Evolutionary conservation across 306 rosid genomes (phyloP), one percentile per base, ranked within the genome.

Genomic region (Cucurbita pepo): DNA sequence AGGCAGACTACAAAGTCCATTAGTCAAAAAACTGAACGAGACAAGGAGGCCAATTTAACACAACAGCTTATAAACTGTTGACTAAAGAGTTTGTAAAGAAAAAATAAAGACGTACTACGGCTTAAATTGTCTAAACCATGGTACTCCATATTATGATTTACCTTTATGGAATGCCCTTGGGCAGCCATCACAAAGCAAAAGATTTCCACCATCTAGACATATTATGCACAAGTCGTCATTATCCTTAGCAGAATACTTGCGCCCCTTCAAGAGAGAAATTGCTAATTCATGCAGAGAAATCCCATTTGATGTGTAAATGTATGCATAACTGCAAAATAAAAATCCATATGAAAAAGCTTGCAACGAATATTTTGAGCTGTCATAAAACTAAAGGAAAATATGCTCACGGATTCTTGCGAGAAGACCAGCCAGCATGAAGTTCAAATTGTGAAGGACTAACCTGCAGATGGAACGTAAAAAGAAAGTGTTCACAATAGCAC

Each of bases 131-230:
- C 38, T 22, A 44, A 44, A 45, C 22, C 73, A 48, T 4, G 14
- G 58, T 48, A 13, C 43, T 69, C 57, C 21, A 14, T 30, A 48
- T 67, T 72, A 77, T 54, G 58, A 80, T 85, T 83, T 50, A 94
- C 99, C 99, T 94, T 86, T 87, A 76, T 91, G 99, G 87, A 91
- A 91, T 34, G 97, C 94, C 91, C 97, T 88, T 45, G 97, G 97
- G 84, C 99, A 91, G 76, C 95, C 99, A 91, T 94, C 96, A 81
- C 99, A 89, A 66, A 86, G 99, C 81, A 94, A 74, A 75, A 91
- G 91, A 83, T 94, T 87, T 72, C 99, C 97, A 67, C 97, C 99
- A 84, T 94, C 91, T 88, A 88, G 84, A 83, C 97, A 94, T 83
- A 89, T 91, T 80, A 88, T 82, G 88, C 99, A 94, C 43, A 88